These are phyloP conservation scores for Schizonepeta tenuifolia DNA, from an alignment of 257 asterid genomes.

Conservation along the genomic window DNA sequence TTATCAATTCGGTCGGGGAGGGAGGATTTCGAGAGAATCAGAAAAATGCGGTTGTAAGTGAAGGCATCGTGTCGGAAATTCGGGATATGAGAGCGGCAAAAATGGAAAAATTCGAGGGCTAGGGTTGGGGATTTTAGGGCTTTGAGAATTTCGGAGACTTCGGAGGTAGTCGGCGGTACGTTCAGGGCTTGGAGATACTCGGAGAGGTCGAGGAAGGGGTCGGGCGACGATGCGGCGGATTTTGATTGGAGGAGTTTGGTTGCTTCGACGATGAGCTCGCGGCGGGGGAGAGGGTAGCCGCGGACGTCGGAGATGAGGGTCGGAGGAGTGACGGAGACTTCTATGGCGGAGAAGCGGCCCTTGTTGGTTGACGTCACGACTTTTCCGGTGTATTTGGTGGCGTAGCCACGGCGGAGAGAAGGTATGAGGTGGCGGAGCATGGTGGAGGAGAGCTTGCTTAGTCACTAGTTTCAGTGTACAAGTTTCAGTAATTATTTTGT, in stretches of 20 bases:
- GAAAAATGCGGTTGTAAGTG: slow-evolving; percentile 75
- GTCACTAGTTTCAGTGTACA: not conserved
- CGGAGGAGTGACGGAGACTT: slow-evolving; percentile 64
- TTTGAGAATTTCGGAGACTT: slow-evolving; percentile 82
- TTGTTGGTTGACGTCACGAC: slow-evolving; percentile 55
- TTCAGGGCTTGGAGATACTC: slow-evolving; percentile 55
- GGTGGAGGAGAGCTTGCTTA: slow-evolving; percentile 18
- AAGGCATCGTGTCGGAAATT: slow-evolving; percentile 77
- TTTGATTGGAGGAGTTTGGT: slow-evolving; percentile 63
- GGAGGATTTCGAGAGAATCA: slow-evolving; percentile 60
- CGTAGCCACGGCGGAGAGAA: slow-evolving; percentile 56
- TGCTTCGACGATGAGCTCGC: slow-evolving; percentile 76
- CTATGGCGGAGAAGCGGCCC: slow-evolving; percentile 73
- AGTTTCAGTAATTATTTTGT: not conserved
- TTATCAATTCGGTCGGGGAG: slow-evolving; percentile 53
- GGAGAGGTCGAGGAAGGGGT: slow-evolving; percentile 69
- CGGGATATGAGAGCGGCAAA: slow-evolving; percentile 65
- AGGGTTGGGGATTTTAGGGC: slow-evolving; percentile 66
- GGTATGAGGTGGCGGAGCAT: slow-evolving; percentile 36
- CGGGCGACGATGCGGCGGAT: slow-evolving; percentile 50
- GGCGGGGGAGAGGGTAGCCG: slow-evolving; percentile 94
- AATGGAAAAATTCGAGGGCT: slow-evolving; percentile 74
- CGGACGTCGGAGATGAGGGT: slow-evolving; percentile 61
- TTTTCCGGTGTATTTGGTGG: slow-evolving; percentile 85
- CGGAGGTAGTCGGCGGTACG: slow-evolving; percentile 59